Base-by-base conservation (phyloP, 768 basidiomycete species). In the Pulveroboletus ravenelii region DNA sequence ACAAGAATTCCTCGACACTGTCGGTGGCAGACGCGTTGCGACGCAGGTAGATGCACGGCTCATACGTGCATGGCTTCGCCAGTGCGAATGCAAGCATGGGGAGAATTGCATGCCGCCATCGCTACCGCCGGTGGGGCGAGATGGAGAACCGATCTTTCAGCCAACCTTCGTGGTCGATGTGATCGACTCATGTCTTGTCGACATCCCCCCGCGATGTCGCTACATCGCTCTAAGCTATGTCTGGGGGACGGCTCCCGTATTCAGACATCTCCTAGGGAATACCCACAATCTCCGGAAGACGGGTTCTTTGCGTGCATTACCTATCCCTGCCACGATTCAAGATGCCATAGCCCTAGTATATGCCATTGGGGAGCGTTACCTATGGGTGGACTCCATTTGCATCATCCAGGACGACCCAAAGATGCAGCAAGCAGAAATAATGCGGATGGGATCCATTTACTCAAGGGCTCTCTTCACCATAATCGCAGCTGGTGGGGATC, bases 331-430 rank as follows among this genome's bases (percentile, higher is more conserved):
- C 17, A 64, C 63, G 3, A 62, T 65, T 23, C 41, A 45, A 36
- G 65, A 65, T 41, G 58, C 65, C 10, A 52, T 64, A 1, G 49
- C 53, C 5, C 43, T 67, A 12, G 52, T 56, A 10, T 51, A 35
- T 7, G 41, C 45, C 32, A 57, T 67, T 9, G 55, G 61, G 35
- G 53, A 60, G 38, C 56, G 56, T 15, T 66, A 64, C 32, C 38
- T 63, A 15, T 63, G 64, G 62, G 56, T 63, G 3, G 64, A 63
- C 20, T 52, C 62, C 3, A 17, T 63, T 0, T 64, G 62, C 13
- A 66, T 64, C 34, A 48, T 54, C 35, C 62, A 62, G 41, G 27
- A 64, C 12, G 47, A 63, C 12, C 25, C 25, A 15, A 34, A 35
- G 41, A 61, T 61, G 53, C 45, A 53, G 14, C 43, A 54, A 9